Base-by-base conservation (phyloP, 257 asterid species). In the Solanum pimpinellifolium region DNA sequence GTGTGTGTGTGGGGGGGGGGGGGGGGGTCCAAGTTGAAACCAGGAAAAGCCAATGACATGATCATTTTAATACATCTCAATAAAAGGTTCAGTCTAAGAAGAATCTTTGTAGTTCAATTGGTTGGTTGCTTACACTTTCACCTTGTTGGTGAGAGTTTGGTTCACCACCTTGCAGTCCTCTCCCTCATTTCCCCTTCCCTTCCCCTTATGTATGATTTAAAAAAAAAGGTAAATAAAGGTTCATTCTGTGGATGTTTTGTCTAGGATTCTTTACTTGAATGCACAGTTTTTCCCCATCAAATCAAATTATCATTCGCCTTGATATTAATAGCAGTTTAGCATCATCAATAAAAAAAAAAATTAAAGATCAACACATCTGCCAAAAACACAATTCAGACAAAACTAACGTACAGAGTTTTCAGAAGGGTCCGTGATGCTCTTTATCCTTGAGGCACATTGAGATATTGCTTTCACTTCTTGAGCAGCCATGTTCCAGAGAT, bases 391-490 rank as follows among this genome's bases (percentile, higher is more conserved):
- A 87, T 52, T 35, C 33, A 87, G 69, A 89, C 25, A 31, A 74
- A n/a, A 87, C 84, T 75, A 62, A 87, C 96, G 89, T 91, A 97
- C 99, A 86, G 87, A 87, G 90, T 86, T 89, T 85, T 89, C 97
- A 88, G 44, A 88, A 46, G 87, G 77, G 80, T 86, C 81, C 83
- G 89, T 87, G 89, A 90, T 88, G 92, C 90, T 90, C 94, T 92
- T 95, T 92, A 97, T 90, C 90, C 90, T 87, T 76, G 94, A 91
- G 8, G 90, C 93, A 88, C 94, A 91, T 86, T 91, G 93, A 92
- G 98, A 95, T 87, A 95, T 94, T 83, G 97, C 96, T 91, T 93
- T 93, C 91, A 95, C 99, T 94, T 95, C 99, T 90, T 93, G 93
- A 89, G 94, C 92, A 88, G 94, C 93, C 90, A 94, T 86, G 86